Percentiles rank a stretch among this genome's conserved stretches.
Conservation (phyloP, 768 basidiomycete genomes). For the Tylopilus plumbeoviolaceoides region DNA sequence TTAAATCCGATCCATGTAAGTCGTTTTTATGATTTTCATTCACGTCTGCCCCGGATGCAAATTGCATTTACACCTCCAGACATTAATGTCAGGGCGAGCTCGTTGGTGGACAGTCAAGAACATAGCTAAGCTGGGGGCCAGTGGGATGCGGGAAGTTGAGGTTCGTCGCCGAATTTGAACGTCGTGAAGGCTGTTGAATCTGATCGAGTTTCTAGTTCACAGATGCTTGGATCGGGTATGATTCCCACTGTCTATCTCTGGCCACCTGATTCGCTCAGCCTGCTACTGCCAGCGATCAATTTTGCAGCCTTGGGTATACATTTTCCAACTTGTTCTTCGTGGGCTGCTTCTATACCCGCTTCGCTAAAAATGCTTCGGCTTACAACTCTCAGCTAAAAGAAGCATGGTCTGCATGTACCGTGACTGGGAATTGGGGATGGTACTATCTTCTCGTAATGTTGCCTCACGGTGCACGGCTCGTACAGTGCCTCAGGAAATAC, state of each 20-base stretch:
- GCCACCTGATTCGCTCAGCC: slow-evolving; percentile 3
- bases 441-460: slow-evolving; percentile 57
- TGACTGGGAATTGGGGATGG: slow-evolving; percentile 52
- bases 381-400: slow-evolving; percentile 37
- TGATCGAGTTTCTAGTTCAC: slow-evolving; percentile 49
- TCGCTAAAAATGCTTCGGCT: slow-evolving; percentile 1
- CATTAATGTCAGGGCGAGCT: slow-evolving; percentile 30
- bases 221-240: slow-evolving; percentile 88
- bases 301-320: slow-evolving; percentile 75
- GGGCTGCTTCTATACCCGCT: slow-evolving; percentile 61
- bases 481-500: slow-evolving; percentile 87
- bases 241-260: neutral
- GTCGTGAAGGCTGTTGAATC: neutral
- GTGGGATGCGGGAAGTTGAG: slow-evolving; percentile 73
- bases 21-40: neutral
- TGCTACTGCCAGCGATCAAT: slow-evolving; percentile 56
- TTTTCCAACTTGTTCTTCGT: slow-evolving; percentile 71
- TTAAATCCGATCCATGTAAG: slow-evolving; percentile 72
- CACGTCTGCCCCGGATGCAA: neutral
- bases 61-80: slow-evolving; percentile 32
- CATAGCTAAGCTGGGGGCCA: slow-evolving; percentile 57
- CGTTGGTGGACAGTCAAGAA: slow-evolving; percentile 80
- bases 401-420: slow-evolving; percentile 41
- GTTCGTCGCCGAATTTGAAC: slow-evolving; percentile 33
- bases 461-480: slow-evolving; percentile 71